Conservation (phyloP, 2,329 filamentous ascomycete species). For the Decorospora gaudefroyi region DNA sequence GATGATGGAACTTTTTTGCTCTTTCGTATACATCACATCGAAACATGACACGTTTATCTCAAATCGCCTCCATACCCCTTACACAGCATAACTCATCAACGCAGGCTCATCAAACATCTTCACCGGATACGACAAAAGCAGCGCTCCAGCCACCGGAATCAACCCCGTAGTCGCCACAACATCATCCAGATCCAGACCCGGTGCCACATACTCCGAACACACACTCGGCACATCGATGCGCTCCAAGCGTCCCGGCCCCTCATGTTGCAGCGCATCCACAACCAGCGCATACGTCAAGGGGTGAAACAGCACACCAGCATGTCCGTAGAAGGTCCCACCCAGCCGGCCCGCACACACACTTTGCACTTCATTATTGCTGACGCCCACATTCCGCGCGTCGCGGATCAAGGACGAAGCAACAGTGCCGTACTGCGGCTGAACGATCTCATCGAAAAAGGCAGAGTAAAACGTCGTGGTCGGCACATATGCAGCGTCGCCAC, state of each 20-base stretch:
- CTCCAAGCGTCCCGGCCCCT: slow-evolving; percentile 51
- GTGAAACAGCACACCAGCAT: slow-evolving; percentile 58
- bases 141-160: slow-evolving; percentile 48
- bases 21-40: too few relatives aligned
- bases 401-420: slow-evolving; percentile 54
- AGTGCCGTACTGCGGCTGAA: slow-evolving; percentile 56
- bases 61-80: background rate
- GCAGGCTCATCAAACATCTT: slow-evolving; percentile 49
- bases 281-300: slow-evolving; percentile 53
- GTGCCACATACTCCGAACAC: slow-evolving; percentile 49
- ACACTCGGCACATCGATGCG: slow-evolving; percentile 49
- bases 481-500: slow-evolving; percentile 59
- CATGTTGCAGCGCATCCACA: slow-evolving; percentile 56
- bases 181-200: slow-evolving; percentile 51
- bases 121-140: slow-evolving; percentile 30
- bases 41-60: too few relatives aligned
- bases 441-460: slow-evolving; percentile 56
- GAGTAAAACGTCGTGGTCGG: slow-evolving; percentile 61
- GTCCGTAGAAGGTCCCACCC: slow-evolving; percentile 55
- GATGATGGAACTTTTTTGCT: too few relatives aligned
- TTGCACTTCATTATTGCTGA: slow-evolving; percentile 58
- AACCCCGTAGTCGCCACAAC: slow-evolving; percentile 53
- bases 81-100: slow-evolving; percentile 48
- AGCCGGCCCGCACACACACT: slow-evolving; percentile 47
- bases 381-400: slow-evolving; percentile 53